Evolutionary conservation across 2,329 filamentous ascomycete genomes (phyloP), one percentile per base, ranked within the genome.

Genomic region (Fusarium pseudoanthophilum): DNA sequence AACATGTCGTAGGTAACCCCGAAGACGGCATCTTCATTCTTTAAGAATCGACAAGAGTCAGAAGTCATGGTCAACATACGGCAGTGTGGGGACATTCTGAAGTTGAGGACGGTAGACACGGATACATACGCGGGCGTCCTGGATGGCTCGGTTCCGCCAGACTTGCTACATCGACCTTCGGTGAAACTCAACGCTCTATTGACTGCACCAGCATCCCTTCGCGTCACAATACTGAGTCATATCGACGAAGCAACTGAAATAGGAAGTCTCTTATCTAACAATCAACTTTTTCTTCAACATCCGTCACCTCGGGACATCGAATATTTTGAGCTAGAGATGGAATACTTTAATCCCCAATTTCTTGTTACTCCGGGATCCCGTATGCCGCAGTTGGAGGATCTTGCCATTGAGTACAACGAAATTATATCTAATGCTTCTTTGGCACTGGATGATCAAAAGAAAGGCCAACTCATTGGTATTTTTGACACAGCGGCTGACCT

Each of bases 341-440:
- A 61, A 28, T 65, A 65, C 34, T 49, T 65, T 2, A 65, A 62
- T 7, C 57, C 63, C 0, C 57, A 65, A 7, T 65, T 8, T 1
- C 48, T 65, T 2, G 30, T 65, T 18, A 28, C 9, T 2, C 57
- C 57, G 2, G 48, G 57, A 4, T 65, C n/a, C 11, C 24, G 43
- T 4, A 65, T 65, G 48, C 57, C 63, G 5, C 42, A 51, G 2
- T 21, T 65, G 6, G 63, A 65, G 11, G 63, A 65, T 18, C 48
- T 55, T 3, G 28, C 20, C 14, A 55, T 62, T 5, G 28, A 32
- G 4, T 28, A 26, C 10, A 36, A 48, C 1, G 39, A 53, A 0
- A 4, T 11, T 7, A 7, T 18, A 7, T 11, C 48, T 1, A 46
- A 9, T 13, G 0, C 11, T n/a, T n/a, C 34, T 20, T 2, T 30